Percentiles rank a stretch among this genome's conserved stretches.
Evolutionary conservation across 2,329 filamentous ascomycete genomes (phyloP).

Genomic region (Microcyclosporella mali): DNA sequence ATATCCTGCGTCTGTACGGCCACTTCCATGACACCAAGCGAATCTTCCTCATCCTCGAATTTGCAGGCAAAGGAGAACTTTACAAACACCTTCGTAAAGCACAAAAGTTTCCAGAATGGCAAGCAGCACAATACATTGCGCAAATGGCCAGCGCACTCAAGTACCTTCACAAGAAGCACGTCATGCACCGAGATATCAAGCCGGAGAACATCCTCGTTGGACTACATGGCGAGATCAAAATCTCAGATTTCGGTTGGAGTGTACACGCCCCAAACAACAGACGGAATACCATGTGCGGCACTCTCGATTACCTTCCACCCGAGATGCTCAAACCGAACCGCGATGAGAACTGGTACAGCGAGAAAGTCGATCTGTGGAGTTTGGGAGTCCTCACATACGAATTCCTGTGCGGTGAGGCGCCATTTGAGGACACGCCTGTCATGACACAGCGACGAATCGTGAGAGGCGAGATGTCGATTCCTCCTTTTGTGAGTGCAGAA

Average conservation of each 20-base stretch:
- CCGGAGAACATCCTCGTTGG: slow-evolving; percentile 95
- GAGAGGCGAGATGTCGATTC: slow-evolving; percentile 85
- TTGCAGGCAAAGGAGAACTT: slow-evolving; percentile 76
- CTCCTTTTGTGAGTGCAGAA: slow-evolving; percentile 82
- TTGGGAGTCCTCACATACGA: slow-evolving; percentile 93
- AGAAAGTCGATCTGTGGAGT: slow-evolving; percentile 96
- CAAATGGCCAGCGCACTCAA: slow-evolving; percentile 86
- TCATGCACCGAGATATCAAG: slow-evolving; percentile 97
- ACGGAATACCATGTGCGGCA: slow-evolving; percentile 92
- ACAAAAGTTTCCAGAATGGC: slow-evolving; percentile 75
- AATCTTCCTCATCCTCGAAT: slow-evolving; percentile 82
- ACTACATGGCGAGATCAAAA: slow-evolving; percentile 96
- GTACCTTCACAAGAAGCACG: slow-evolving; percentile 92
- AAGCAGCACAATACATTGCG: slow-evolving; percentile 78
- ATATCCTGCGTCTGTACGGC: slow-evolving; percentile 75
- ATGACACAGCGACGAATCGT: slow-evolving; percentile 92
- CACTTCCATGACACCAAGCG: slow-evolving; percentile 87
- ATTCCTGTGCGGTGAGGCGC: slow-evolving; percentile 90
- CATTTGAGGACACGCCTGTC: slow-evolving; percentile 89
- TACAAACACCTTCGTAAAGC: slow-evolving; percentile 81
- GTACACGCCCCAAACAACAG: slow-evolving; percentile 95
- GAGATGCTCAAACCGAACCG: slow-evolving; percentile 88
- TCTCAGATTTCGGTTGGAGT: slow-evolving; percentile 97
- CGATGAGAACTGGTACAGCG: slow-evolving; percentile 79
- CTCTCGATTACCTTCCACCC: slow-evolving; percentile 91